Conservation (phyloP, 495 filamentous ascomycete species). For the Pseudoneurospora amorphoporcata region DNA sequence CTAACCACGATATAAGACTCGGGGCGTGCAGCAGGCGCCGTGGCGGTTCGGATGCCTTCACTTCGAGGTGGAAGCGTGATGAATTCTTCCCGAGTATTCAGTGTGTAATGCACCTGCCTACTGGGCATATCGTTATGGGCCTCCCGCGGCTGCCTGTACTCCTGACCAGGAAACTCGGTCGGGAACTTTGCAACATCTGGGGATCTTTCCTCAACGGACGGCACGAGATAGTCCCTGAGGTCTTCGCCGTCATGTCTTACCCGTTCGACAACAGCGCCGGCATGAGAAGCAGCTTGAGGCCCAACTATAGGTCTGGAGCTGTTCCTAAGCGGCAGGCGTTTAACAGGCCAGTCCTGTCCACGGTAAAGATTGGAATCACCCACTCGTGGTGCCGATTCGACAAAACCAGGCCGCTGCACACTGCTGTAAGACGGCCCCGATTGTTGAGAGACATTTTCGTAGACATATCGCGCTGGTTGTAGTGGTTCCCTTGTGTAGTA, state of each 20-base stretch:
- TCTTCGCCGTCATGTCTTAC: slow-evolving; percentile 14
- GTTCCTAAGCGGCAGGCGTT: background rate
- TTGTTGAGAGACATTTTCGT: background rate
- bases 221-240: slow-evolving; percentile 29
- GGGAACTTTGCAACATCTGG: slow-evolving; percentile 11
- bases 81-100: slow-evolving; percentile 11
- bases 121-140: background rate
- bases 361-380: background rate
- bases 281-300: background rate
- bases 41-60: slow-evolving; percentile 1
- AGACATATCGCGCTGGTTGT: background rate
- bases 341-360: background rate
- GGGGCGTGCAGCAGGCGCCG: background rate
- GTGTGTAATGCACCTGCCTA: background rate
- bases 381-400: background rate
- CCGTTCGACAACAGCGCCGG: slow-evolving; percentile 2
- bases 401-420: background rate
- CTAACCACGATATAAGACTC: slow-evolving; percentile 1
- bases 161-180: background rate
- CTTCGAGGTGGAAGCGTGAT: slow-evolving; percentile 16
- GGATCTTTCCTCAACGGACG: slow-evolving; percentile 31
- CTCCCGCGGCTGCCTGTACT: background rate
- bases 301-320: slow-evolving; percentile 14
- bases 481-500: background rate
- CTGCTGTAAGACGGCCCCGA: background rate